A percentile compares a stretch with the other conserved stretches of the same genome.
Conservation (phyloP, 148 eudicot species). For the Chenopodium album region DNA sequence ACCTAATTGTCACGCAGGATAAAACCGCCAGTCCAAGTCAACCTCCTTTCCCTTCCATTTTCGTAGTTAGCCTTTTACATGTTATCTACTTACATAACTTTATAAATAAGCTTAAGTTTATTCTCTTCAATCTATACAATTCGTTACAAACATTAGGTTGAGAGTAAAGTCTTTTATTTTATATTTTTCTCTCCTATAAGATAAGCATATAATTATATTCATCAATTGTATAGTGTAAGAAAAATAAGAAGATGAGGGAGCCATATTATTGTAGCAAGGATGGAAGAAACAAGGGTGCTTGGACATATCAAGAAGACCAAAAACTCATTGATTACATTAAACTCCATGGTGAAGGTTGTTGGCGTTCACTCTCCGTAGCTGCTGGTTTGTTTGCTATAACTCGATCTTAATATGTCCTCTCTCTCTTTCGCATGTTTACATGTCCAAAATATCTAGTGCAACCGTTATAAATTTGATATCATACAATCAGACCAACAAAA, state of each 20-base stretch:
- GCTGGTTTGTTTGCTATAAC: slow-evolving; percentile 32
- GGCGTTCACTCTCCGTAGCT: slow-evolving; percentile 42
- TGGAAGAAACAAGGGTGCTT: slow-evolving; percentile 40
- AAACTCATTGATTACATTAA: slow-evolving; percentile 43
- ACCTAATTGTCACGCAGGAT: slow-evolving; percentile 6
- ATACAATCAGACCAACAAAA: no score
- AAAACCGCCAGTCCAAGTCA: slow-evolving; percentile 41
- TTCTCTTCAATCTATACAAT: no score
- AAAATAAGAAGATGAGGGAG: slow-evolving; percentile 31
- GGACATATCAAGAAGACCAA: slow-evolving; percentile 52
- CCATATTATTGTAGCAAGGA: slow-evolving; percentile 41
- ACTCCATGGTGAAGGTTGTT: slow-evolving; percentile 43
- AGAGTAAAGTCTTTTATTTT: no score
- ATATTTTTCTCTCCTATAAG: not conserved
- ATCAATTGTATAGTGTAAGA: no score
- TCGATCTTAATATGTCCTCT: not conserved
- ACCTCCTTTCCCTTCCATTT: not conserved
- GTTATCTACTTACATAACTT: no score
- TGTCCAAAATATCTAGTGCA: not conserved
- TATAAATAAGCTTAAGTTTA: no score
- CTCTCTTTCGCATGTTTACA: no score
- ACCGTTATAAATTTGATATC: no score
- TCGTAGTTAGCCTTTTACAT: not conserved
- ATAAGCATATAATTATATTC: not conserved
- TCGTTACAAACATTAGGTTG: no score